phyloP scores from a whole-genome alignment of 2,329 filamentous ascomycete genomes.

The Biscogniauxia mediterranea region DNA sequence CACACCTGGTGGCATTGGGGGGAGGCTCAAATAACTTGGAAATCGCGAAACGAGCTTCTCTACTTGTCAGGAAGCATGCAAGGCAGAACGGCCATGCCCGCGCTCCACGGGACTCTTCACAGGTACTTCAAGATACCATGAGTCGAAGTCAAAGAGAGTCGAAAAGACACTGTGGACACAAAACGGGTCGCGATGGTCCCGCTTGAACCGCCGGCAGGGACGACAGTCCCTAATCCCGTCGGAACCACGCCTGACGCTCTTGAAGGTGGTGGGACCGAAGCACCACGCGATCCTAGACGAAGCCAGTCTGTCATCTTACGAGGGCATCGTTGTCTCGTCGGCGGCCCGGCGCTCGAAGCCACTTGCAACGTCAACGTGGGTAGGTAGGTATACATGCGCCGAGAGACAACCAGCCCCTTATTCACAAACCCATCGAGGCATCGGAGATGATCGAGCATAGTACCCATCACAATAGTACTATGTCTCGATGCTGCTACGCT shows the following conservation, averaged over 20 bases:
- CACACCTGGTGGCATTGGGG: neutral
- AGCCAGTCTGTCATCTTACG: neutral
- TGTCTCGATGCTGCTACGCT: too few species aligned
- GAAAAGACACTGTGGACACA: neutral
- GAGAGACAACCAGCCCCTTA: neutral
- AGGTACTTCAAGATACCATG: neutral
- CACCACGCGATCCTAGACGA: neutral
- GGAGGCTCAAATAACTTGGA: neutral
- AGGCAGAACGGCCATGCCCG: too few species aligned
- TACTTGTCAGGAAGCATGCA: neutral
- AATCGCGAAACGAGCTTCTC: neutral
- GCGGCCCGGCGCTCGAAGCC: neutral
- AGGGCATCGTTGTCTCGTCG: neutral
- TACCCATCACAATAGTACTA: too few species aligned
- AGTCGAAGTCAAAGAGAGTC: neutral
- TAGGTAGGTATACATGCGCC: too few species aligned
- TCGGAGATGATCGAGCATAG: too few species aligned
- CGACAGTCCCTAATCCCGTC: neutral
- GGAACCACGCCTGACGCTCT: neutral
- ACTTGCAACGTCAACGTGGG: neutral
- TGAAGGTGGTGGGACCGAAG: neutral
- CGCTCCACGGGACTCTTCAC: neutral
- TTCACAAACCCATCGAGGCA: neutral
- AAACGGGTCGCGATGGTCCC: neutral
- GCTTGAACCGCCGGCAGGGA: neutral